phyloP scores from a whole-genome alignment of 2,329 filamentous ascomycete species.

The Fusarium caatingaense region DNA sequence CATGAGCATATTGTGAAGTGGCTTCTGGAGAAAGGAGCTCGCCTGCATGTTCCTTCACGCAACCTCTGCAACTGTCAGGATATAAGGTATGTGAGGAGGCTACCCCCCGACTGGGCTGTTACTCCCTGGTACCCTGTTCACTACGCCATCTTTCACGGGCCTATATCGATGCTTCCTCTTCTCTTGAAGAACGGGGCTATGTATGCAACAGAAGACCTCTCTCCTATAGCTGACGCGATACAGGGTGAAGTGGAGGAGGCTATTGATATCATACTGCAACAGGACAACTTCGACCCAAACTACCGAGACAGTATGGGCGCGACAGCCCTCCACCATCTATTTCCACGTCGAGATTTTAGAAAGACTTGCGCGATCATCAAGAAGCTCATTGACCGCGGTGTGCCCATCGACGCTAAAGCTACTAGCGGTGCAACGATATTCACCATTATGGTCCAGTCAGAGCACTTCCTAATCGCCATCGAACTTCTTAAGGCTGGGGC shows the following conservation, averaged over 20 bases:
- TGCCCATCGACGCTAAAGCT: not conserved
- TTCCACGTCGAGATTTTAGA: not conserved
- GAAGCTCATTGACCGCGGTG: constrained; percentile 1
- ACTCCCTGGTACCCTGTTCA: constrained; percentile 13
- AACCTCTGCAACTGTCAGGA: not conserved
- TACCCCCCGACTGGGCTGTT: too few relatives aligned
- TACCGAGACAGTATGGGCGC: not conserved
- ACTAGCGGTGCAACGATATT: not conserved
- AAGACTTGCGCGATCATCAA: not conserved
- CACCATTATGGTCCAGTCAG: too few relatives aligned
- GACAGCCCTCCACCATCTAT: not conserved
- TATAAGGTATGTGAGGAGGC: too few relatives aligned
- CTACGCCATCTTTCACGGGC: constrained; percentile 3
- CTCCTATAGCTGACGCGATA: constrained; percentile 5
- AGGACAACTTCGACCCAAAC: not conserved
- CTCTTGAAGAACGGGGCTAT: constrained; percentile 5
- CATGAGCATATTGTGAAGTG: constrained; percentile 10
- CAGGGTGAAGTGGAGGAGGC: not conserved
- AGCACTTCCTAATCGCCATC: not conserved
- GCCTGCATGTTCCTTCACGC: not conserved
- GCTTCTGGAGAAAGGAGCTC: constrained; percentile 20
- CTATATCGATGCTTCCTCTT: not conserved
- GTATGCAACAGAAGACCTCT: not conserved
- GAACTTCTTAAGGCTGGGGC: constrained; percentile 12
- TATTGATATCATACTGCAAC: not conserved